Percentiles rank a stretch among this genome's conserved stretches.
Evolutionary conservation across 23 red algal genomes (phyloP).

Genomic region (Gracilaria vermiculophylla): DNA sequence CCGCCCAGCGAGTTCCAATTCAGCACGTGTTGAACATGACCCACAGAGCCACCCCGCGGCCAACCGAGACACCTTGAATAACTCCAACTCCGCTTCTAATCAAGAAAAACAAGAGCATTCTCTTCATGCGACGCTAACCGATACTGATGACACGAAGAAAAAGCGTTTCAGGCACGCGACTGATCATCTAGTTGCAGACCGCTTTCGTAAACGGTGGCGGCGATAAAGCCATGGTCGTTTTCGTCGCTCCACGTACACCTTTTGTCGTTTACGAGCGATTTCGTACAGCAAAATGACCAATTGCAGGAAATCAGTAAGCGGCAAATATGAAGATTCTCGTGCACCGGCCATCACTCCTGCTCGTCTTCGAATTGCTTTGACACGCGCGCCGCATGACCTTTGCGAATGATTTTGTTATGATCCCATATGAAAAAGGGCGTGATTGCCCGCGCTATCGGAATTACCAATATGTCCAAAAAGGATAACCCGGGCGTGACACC

Average conservation of each 20-base stretch:
- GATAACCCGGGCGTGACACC: constrained; percentile 72
- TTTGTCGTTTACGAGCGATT: too few species aligned
- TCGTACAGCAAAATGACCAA: neutral
- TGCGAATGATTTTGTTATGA: constrained; percentile 36
- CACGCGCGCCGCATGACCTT: constrained; percentile 35
- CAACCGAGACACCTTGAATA: neutral
- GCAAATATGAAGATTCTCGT: neutral
- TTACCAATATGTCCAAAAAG: constrained; percentile 59
- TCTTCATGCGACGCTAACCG: neutral
- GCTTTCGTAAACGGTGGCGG: constrained; percentile 59
- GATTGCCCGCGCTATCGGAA: constrained; percentile 60
- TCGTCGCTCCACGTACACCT: neutral
- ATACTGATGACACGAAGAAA: neutral
- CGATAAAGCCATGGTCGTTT: neutral
- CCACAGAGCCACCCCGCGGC: neutral
- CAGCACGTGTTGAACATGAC: neutral
- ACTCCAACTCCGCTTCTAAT: neutral
- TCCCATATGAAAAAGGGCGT: constrained; percentile 69
- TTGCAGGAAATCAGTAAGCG: neutral
- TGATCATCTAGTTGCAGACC: constrained; percentile 45
- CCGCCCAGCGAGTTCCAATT: neutral
- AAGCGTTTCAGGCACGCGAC: constrained; percentile 25
- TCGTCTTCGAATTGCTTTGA: neutral
- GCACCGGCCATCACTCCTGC: neutral
- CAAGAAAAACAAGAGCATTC: neutral